Percentiles rank a stretch among this genome's conserved stretches.
Evolutionary conservation across 208 protist species (phyloP).

Genomic region (Acanthamoeba sp.): DNA sequence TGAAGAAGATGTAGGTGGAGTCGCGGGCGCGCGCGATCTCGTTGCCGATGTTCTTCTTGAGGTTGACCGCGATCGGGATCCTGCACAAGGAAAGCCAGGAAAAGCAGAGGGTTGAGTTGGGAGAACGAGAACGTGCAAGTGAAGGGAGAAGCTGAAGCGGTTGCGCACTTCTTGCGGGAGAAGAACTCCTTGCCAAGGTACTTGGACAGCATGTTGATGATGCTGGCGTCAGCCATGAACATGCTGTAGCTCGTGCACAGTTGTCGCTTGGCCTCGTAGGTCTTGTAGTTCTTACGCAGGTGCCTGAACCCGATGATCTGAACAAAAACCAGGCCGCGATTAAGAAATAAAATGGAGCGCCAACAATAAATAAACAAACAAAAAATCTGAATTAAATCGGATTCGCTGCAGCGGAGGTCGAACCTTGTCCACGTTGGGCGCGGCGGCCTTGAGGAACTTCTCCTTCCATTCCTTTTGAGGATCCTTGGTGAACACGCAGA

Average conservation of each 20-base stretch:
- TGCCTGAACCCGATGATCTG: conserved; percentile 87
- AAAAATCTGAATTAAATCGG: not conserved
- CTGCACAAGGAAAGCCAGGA: not conserved
- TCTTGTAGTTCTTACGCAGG: conserved; percentile 83
- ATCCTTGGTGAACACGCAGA: conserved; percentile 57
- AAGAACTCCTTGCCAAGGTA: conserved; percentile 84
- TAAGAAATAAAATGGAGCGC: not conserved
- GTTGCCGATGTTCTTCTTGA: conserved; percentile 63
- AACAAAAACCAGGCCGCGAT: not conserved
- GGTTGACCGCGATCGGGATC: conserved; percentile 67
- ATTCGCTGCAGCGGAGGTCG: not conserved
- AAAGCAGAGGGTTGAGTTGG: not conserved
- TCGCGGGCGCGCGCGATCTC: conserved; percentile 9
- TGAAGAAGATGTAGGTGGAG: conserved; percentile 61
- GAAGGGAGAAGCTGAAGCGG: not conserved
- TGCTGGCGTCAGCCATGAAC: conserved; percentile 88
- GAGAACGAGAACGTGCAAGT: not conserved
- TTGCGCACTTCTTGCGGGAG: conserved; percentile 78
- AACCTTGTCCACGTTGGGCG: conserved; percentile 25
- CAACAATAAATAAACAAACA: not conserved
- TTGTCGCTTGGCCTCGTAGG: conserved; percentile 87
- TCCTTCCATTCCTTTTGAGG: not conserved
- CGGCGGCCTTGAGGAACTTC: conserved; percentile 4
- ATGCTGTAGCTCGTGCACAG: conserved; percentile 86
- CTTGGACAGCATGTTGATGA: conserved; percentile 83